Conservation (phyloP, 331 rosid genomes). For the Quercus tomentella region DNA sequence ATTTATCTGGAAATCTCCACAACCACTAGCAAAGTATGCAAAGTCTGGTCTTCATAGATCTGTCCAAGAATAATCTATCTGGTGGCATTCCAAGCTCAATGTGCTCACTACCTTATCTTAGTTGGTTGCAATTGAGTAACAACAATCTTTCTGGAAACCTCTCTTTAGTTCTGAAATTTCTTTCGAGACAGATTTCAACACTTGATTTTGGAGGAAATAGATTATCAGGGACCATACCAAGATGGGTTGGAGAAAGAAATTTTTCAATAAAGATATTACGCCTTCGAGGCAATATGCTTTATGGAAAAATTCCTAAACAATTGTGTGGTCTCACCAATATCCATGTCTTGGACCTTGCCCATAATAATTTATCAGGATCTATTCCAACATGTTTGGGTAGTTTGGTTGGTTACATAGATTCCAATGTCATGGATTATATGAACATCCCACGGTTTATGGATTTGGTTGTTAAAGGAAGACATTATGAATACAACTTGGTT, state of each 20-base stretch:
- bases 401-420: neutral
- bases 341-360: conserved; percentile 14
- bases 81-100: conserved; percentile 5
- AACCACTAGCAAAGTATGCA: neutral
- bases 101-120: neutral
- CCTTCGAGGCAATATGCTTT: neutral
- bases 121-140: neutral
- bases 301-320: conserved; percentile 5
- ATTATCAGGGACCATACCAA: conserved; percentile 2
- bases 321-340: neutral
- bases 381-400: conserved; percentile 16
- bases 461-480: neutral
- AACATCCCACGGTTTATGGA: neutral
- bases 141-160: conserved; percentile 11
- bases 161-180: too few relatives aligned
- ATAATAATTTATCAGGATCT: neutral
- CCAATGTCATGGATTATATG: too few relatives aligned
- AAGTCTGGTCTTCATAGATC: neutral
- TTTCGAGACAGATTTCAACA: neutral
- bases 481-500: neutral
- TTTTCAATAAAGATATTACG: neutral
- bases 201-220: conserved; percentile 7
- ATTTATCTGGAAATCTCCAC: conserved; percentile 4
- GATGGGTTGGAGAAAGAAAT: conserved; percentile 8
- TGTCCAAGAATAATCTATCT: neutral